Evolutionary conservation across 2,329 filamentous ascomycete genomes (phyloP).

Genomic region (Colletotrichum navitas): DNA sequence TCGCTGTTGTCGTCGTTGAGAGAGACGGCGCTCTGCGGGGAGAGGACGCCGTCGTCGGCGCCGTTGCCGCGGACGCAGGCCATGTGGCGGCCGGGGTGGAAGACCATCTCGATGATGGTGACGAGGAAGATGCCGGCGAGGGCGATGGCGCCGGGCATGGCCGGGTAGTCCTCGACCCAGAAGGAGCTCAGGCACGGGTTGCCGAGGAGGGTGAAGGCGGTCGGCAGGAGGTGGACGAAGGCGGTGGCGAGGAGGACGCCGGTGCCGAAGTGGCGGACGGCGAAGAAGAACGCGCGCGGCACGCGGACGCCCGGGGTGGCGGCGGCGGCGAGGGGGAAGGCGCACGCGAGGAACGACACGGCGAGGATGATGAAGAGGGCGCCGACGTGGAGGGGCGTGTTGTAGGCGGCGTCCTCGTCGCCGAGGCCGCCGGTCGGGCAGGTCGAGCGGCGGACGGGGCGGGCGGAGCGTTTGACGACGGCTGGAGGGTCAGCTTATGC

Average conservation of each 20-base stretch:
- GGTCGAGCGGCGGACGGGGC: constrained; percentile 34
- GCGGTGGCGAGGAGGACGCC: constrained; percentile 82
- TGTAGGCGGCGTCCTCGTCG: constrained; percentile 58
- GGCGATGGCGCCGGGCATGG: constrained; percentile 84
- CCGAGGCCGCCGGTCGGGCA: constrained; percentile 49
- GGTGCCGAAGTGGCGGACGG: constrained; percentile 78
- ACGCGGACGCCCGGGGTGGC: constrained; percentile 66
- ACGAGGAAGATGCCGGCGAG: constrained; percentile 85
- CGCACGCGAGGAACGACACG: constrained; percentile 62
- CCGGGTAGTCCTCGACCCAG: constrained; percentile 80
- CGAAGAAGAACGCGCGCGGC: constrained; percentile 67
- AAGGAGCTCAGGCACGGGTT: constrained; percentile 78
- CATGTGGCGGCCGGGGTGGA: constrained; percentile 58
- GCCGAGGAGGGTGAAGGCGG: constrained; percentile 72
- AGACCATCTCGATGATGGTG: constrained; percentile 82
- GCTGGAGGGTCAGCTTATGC: constrained; percentile 25
- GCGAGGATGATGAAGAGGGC: constrained; percentile 65
- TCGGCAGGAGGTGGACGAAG: constrained; percentile 81
- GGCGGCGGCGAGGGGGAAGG: constrained; percentile 67
- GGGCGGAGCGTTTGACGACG: constrained; percentile 24
- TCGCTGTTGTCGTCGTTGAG: constrained; percentile 2
- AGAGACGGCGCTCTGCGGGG: constrained; percentile 34
- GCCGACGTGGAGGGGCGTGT: constrained; percentile 68
- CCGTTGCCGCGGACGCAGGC: not conserved
- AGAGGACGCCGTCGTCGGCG: constrained; percentile 47